Percentiles rank a stretch among this genome's conserved stretches.
phyloP scores from a whole-genome alignment of 768 basidiomycete species.

The Galerina sulciceps region DNA sequence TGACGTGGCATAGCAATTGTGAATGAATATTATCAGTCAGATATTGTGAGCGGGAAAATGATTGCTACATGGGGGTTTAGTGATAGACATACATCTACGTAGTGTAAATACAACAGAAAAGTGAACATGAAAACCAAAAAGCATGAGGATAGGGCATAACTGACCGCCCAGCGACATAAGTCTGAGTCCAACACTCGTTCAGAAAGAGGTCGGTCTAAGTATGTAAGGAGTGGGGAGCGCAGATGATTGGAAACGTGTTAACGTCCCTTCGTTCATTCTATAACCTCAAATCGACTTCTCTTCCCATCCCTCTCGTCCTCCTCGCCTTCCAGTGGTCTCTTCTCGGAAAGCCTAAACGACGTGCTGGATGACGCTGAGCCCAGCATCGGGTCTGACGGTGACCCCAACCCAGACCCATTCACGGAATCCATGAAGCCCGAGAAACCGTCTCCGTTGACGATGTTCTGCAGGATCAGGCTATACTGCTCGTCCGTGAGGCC shows the following conservation, averaged over 20 bases:
- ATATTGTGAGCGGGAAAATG: too few relatives aligned
- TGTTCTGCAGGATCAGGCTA: constrained; percentile 71
- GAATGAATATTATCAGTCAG: too few relatives aligned
- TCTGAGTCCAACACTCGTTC: neutral
- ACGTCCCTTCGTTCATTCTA: constrained; percentile 45
- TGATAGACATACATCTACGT: too few relatives aligned
- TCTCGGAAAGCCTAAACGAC: constrained; percentile 20
- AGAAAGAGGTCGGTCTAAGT: neutral
- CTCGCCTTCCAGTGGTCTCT: constrained; percentile 25
- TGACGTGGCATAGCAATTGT: too few relatives aligned
- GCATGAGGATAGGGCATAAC: too few relatives aligned
- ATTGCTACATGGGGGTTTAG: too few relatives aligned
- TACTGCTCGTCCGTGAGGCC: constrained; percentile 92
- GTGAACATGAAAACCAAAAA: too few relatives aligned
- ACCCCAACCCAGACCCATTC: constrained; percentile 17
- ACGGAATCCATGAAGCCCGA: constrained; percentile 37
- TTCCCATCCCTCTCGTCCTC: constrained; percentile 51
- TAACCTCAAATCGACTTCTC: constrained; percentile 62
- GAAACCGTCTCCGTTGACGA: constrained; percentile 69
- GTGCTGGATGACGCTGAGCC: too few relatives aligned
- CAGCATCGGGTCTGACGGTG: too few relatives aligned
- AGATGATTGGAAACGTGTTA: neutral
- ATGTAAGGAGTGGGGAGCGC: neutral
- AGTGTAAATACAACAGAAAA: too few relatives aligned
- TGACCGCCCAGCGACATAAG: too few relatives aligned